These are phyloP conservation scores for Pestalotiopsis sp. DNA, from an alignment of 2,329 filamentous ascomycete genomes.

Conservation along the genomic window DNA sequence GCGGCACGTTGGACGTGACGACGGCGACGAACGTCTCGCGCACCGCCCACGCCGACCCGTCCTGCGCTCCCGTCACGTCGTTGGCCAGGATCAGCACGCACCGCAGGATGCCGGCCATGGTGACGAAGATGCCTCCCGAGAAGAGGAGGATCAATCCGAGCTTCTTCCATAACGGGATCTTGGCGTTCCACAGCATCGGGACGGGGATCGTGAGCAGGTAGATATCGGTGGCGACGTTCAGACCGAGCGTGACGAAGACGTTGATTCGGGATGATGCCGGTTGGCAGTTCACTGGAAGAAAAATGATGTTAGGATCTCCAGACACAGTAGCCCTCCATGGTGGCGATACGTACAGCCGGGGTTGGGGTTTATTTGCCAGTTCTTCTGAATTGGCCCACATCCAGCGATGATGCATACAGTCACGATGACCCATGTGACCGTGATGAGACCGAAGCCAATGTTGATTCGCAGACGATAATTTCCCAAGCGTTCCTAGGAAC, in stretches of 20 bases:
- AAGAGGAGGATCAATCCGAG: conserved; percentile 55
- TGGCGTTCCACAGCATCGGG: conserved; percentile 56
- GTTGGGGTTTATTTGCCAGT: conserved; percentile 46
- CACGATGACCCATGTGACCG: neutral
- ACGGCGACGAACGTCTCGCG: conserved; percentile 39
- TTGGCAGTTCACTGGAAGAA: conserved; percentile 28
- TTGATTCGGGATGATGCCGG: conserved; percentile 40
- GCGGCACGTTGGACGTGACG: conserved; percentile 40
- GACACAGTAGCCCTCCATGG: neutral
- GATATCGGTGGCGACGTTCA: conserved; percentile 43
- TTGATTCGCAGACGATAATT: neutral
- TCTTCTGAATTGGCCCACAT: conserved; percentile 36
- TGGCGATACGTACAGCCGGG: conserved; percentile 35
- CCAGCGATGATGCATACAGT: conserved; percentile 26
- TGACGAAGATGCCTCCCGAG: conserved; percentile 57
- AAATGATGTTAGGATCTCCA: neutral
- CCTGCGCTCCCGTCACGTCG: conserved; percentile 37
- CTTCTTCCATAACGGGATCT: conserved; percentile 52
- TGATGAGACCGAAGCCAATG: neutral
- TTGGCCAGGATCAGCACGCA: conserved; percentile 51
- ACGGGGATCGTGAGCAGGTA: conserved; percentile 43
- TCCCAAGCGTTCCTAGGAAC: neutral
- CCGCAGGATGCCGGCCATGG: conserved; percentile 55
- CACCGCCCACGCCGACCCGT: conserved; percentile 38
- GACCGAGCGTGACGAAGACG: conserved; percentile 38